Base-by-base conservation (phyloP, 2,329 filamentous ascomycete species). In the Didymella arachidicola region DNA sequence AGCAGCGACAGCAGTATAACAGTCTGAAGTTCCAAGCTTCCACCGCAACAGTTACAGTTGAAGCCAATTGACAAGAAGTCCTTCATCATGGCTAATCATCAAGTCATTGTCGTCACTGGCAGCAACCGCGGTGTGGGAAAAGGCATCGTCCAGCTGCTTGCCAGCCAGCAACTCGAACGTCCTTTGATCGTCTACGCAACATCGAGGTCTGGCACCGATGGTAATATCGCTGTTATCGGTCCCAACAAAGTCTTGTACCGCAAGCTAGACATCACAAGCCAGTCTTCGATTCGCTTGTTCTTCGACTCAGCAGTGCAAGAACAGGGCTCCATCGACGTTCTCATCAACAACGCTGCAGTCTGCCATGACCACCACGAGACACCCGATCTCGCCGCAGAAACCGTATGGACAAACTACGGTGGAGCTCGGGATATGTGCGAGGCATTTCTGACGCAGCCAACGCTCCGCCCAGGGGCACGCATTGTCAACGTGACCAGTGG, bases 301-400 rank as follows among this genome's bases (percentile, higher is more conserved):
- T 56, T 68, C 55, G 34, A 52, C 3, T 42, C 27, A 7, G 47
- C 29, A 6, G 29, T 58, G 3, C 25, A 60, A 7, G 25, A 61
- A 14, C 47, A 62, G 11, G n/a, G 26, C 19, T 51, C 51, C 14
- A 51, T 66, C 26, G 62, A 66, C 30, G 44, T 66, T 11, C 57
- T 68, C 18, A 63, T 68, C 59, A 68, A 68, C 39, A 68, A 66
- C 22, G 65, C 64, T 5, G 65, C 64, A 1, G 34, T 68, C 11
- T 62, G 49, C 7, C 56, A 64, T 32, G 59, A 65, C 19, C 39
- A 57, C 19, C 32, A 51, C 18, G 59, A 65, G n/a, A 64, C 57
- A 2, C 49, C 53, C 6, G 55, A 60, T 0, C 44, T 41, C 12
- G 61, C 61, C 8, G 50, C 48, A 2, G 36, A 66, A 18, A 63